Conservation (phyloP, 192 early-diverging fungal species). For the Backusella westeae region DNA sequence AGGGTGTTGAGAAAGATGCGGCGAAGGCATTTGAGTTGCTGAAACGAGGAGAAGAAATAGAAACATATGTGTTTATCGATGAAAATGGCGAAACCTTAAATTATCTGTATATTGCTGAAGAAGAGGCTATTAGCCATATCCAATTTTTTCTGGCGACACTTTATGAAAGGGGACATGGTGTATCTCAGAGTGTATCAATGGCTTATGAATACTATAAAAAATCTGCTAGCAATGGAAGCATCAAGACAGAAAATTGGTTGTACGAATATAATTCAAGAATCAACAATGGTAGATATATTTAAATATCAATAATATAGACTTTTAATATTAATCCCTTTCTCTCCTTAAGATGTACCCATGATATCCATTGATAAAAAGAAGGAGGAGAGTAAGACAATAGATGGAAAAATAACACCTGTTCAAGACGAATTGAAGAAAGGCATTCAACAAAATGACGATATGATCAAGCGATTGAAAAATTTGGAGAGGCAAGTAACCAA, state of each 20-base stretch:
- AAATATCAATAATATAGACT: neutral
- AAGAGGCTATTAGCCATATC: neutral
- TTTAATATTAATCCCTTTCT: too few species aligned
- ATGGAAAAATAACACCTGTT: neutral
- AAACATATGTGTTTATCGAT: too few species aligned
- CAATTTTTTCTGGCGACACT: neutral
- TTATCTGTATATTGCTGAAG: neutral
- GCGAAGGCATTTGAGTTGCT: neutral
- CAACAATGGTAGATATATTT: neutral
- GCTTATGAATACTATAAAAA: neutral
- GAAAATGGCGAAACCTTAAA: neutral
- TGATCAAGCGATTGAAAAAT: neutral
- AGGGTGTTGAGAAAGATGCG: neutral
- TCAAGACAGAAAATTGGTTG: neutral
- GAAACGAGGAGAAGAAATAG: neutral
- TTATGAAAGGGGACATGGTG: neutral
- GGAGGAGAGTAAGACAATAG: neutral
- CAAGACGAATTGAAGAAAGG: neutral
- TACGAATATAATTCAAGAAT: neutral
- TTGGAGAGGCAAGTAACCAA: neutral
- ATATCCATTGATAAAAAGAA: neutral
- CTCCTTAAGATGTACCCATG: neutral
- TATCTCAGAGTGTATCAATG: neutral
- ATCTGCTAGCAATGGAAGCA: neutral
- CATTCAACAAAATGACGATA: neutral